Conservation (phyloP, 176 grass and related monocot genomes). For the Tillandsia leiboldiana region DNA sequence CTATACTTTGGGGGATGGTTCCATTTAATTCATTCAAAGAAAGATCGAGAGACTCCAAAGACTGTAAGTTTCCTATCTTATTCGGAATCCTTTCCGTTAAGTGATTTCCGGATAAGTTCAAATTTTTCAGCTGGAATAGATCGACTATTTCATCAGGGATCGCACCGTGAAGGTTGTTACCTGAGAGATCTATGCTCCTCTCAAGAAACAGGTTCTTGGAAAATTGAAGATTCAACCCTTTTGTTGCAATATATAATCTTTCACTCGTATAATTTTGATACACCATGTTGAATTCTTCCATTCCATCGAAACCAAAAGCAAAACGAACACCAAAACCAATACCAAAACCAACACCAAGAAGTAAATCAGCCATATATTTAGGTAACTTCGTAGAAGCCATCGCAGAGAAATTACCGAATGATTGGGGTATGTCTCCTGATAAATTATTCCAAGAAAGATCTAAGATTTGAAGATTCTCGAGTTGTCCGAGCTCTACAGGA, state of each 20-base stretch:
- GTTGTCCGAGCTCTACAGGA: too few species aligned
- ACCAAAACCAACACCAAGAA: too few species aligned
- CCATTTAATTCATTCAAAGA: slow-evolving; percentile 21
- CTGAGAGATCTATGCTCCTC: slow-evolving; percentile 27
- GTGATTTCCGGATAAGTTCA: slow-evolving; percentile 26
- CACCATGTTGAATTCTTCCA: too few species aligned
- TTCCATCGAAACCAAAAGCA: neutral
- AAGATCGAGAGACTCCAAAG: slow-evolving; percentile 39
- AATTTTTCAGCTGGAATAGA: slow-evolving; percentile 5
- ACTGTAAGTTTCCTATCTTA: neutral
- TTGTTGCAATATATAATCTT: neutral
- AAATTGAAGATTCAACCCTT: slow-evolving; percentile 11
- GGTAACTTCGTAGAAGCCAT: too few species aligned
- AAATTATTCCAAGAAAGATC: too few species aligned
- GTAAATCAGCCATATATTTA: too few species aligned
- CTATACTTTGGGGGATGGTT: slow-evolving; percentile 7
- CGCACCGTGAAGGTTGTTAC: slow-evolving; percentile 15
- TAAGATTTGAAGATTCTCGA: too few species aligned
- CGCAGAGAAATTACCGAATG: too few species aligned
- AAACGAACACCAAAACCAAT: neutral
- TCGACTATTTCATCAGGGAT: slow-evolving; percentile 20
- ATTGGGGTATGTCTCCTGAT: too few species aligned
- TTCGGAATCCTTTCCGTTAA: slow-evolving; percentile 3
- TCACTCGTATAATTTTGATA: too few species aligned
- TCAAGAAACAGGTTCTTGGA: neutral